Percentiles rank a stretch among this genome's conserved stretches.
phyloP scores from a whole-genome alignment of 148 eudicot species.

The Chenopodium album region DNA sequence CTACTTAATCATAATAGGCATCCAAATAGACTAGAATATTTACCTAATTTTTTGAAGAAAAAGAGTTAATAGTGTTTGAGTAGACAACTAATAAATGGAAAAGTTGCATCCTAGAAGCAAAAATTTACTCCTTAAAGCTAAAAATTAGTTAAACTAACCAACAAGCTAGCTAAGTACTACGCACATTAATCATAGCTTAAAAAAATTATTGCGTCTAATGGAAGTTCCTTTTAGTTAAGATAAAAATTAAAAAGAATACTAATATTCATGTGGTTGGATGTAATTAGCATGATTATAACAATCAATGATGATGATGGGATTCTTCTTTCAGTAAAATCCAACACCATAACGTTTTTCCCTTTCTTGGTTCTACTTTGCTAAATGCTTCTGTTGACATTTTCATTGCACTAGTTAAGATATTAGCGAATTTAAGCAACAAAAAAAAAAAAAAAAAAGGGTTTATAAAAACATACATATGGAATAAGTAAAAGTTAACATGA shows the following conservation, averaged over 20 bases:
- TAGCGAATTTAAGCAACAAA: too few species aligned
- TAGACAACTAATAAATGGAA: not conserved
- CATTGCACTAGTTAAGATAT: not conserved
- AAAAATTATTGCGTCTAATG: slow-evolving; percentile 23
- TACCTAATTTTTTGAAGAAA: not conserved
- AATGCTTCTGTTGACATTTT: slow-evolving; percentile 1
- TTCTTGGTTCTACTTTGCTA: not conserved
- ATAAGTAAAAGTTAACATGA: too few species aligned
- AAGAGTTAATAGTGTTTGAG: too few species aligned
- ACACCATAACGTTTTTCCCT: not conserved
- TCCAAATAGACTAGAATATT: too few species aligned
- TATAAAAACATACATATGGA: too few species aligned
- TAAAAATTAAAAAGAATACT: not conserved
- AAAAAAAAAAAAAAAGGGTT: too few species aligned
- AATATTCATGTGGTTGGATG: slow-evolving; percentile 17
- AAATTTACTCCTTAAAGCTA: not conserved
- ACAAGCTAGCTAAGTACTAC: not conserved
- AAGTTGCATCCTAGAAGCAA: slow-evolving; percentile 8
- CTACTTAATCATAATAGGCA: too few species aligned
- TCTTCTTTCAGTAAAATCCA: slow-evolving; percentile 22
- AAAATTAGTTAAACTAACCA: slow-evolving; percentile 10
- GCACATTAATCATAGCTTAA: slow-evolving; percentile 2
- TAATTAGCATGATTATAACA: slow-evolving; percentile 11
- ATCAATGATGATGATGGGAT: slow-evolving; percentile 23
- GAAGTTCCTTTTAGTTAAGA: slow-evolving; percentile 8